Evolutionary conservation across 2,329 filamentous ascomycete species (phyloP), one percentile per base, ranked within the genome.

Genomic region (Pseudopithomyces maydicus): DNA sequence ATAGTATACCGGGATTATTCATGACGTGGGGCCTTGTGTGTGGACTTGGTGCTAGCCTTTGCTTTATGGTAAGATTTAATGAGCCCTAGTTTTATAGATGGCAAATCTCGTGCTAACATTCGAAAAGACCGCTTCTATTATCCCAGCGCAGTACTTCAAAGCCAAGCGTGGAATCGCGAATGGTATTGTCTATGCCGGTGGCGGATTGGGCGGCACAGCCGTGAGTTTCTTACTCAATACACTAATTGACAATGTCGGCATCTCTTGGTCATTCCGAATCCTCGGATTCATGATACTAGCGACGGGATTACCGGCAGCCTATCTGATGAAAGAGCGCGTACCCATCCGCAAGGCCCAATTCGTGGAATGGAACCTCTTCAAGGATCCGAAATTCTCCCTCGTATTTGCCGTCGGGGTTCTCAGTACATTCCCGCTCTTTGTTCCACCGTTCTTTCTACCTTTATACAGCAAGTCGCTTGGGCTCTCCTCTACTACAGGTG

Each of bases 381-480:
- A 46, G 15, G 43, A 46, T 8, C n/a, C 32, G 8, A 46, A 33
- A 15, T 46, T 46, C 26, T 17, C 15, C 2, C 43, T 46, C 15
- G 43, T 46, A 14, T 46, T 46, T 19, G 43, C 43, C 7, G 26
- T 46, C n/a, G 43, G 43, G 12, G 43, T 46, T 29, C 29, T 46
- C 26, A 29, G 43, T 26, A 46, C 43, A 12, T 46, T 46, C 15
- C 43, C 43, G 26, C 43, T 46, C 8, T 46, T 46, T 29, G 43
- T 46, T 1, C 43, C 43, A 12, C 43, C 43, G 8, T 46, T 46
- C 26, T 46, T 46, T 19, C 17, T 46, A 2, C 43, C 43, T 15
- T 29, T 46, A 29, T 46, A 46, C 11, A 19, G 23, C 43, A 46
- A 46, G 14, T 46, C 43, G 43, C 43, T 46, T n/a, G 43, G 43